These are phyloP conservation scores for Beta macrorhiza DNA, from an alignment of 179 eudicot species.

Conservation along the genomic window DNA sequence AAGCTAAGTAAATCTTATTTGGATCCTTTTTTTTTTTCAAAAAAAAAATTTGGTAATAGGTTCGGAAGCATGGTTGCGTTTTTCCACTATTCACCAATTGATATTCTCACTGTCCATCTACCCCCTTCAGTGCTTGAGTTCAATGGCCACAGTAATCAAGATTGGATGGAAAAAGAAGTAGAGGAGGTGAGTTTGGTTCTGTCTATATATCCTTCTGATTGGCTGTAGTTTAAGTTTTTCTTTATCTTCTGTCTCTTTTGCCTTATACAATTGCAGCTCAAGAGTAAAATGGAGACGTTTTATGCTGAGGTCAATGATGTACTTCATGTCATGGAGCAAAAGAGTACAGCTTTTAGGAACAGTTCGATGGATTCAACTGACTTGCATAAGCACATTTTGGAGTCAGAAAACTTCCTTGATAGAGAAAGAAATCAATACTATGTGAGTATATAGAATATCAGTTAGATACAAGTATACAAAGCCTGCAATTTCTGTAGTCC, in stretches of 20 bases:
- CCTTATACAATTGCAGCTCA: slow-evolving; percentile 48
- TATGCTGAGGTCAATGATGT: slow-evolving; percentile 55
- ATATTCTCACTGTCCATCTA: slow-evolving; percentile 75
- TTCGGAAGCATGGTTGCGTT: slow-evolving; percentile 88
- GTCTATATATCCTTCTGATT: neutral
- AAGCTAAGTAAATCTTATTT: neutral
- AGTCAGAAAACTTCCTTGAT: slow-evolving; percentile 56
- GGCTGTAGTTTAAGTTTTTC: neutral
- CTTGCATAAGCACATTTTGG: slow-evolving; percentile 53
- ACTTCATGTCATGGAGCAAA: slow-evolving; percentile 61
- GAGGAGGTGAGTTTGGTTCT: slow-evolving; percentile 49
- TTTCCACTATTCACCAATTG: slow-evolving; percentile 87
- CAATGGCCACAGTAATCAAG: slow-evolving; percentile 50
- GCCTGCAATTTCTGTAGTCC: neutral
- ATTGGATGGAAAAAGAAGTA: slow-evolving; percentile 77
- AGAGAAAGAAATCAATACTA: slow-evolving; percentile 54
- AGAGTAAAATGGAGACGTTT: slow-evolving; percentile 59
- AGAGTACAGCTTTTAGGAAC: slow-evolving; percentile 40
- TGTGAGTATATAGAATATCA: slow-evolving; percentile 45
- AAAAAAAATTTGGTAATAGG: slow-evolving; percentile 36
- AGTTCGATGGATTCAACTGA: slow-evolving; percentile 50
- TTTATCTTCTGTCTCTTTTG: neutral
- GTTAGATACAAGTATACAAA: neutral
- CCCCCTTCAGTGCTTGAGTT: slow-evolving; percentile 80
- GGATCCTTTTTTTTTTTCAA: neutral